Evolutionary conservation across 768 basidiomycete genomes (phyloP).

Genomic region (Boletus fagicola): DNA sequence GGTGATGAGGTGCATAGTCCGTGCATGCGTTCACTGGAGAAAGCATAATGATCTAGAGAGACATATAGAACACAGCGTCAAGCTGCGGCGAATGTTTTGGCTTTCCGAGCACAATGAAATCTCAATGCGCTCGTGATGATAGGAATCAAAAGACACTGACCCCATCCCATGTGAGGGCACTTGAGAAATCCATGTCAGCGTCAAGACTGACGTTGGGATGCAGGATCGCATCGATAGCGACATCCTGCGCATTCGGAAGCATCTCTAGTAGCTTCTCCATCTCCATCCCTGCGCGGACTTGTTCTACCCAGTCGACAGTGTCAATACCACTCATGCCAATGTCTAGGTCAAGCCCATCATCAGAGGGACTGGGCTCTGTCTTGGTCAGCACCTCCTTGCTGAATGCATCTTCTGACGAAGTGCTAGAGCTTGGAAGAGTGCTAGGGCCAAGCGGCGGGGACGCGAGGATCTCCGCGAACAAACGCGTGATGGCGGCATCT

Average conservation of each 20-base stretch:
- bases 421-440: slow-evolving; percentile 32
- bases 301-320: slow-evolving; percentile 29
- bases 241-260: slow-evolving; percentile 39
- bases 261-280: slow-evolving; percentile 62
- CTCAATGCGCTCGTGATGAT: not conserved
- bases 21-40: slow-evolving; percentile 18
- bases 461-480: slow-evolving; percentile 36
- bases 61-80: slow-evolving; percentile 7
- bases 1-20: slow-evolving; percentile 17
- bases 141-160: slow-evolving; percentile 27
- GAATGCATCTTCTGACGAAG: slow-evolving; percentile 33
- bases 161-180: slow-evolving; percentile 29
- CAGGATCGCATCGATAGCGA: slow-evolving; percentile 23
- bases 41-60: slow-evolving; percentile 10
- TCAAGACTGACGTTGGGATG: slow-evolving; percentile 19
- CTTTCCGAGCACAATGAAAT: slow-evolving; percentile 10
- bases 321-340: slow-evolving; percentile 18
- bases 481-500: slow-evolving; percentile 31
- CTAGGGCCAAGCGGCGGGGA: slow-evolving; percentile 34
- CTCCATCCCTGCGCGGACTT: slow-evolving; percentile 44
- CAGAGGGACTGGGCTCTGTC: slow-evolving; percentile 3
- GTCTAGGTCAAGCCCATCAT: slow-evolving; percentile 20
- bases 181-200: slow-evolving; percentile 30
- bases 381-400: slow-evolving; percentile 27
- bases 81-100: slow-evolving; percentile 17